Evolutionary conservation across 305 asterid species (phyloP), one percentile per base, ranked within the genome.

Genomic region (Fraxinus xanthoxyloides): DNA sequence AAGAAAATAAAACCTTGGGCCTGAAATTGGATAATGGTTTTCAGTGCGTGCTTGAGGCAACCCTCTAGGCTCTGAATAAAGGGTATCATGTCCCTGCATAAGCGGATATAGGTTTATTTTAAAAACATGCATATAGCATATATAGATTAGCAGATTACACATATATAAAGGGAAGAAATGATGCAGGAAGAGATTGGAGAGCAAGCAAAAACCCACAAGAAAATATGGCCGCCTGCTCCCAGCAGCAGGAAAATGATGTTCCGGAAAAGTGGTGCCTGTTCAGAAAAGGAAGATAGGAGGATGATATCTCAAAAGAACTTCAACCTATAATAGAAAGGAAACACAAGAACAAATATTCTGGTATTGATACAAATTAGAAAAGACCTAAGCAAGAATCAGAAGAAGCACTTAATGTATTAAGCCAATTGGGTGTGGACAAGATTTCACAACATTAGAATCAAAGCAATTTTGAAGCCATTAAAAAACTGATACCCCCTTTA

Each of bases 181-280:
- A 72, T 61, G 75, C 35, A 70, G 30, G 17, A 54, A n/a, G 63
- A 51, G 24, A 54, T 6, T 54, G 63, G 63, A 54, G 63, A 75
- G 54, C 21, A 76, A 23, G 34, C 70, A 36, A 59, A 61, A 82
- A 72, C 36, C 94, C 89, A 84, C 78, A 79, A 82, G 83, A 51
- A 91, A 85, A 82, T 85, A 84, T 67, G 91, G 85, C 13, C 91
- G 88, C 88, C 88, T 89, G 89, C 63, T 54, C 63, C 63, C 63
- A 54, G 63, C 26, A 59, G 72, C 23, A 8, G 85, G 85, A 63
- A 86, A 82, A 80, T 46, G 89, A 79, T 5, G 63, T 54, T 54
- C 63, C 3, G 63, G 63, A 54, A 5, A 54, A 54, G 63, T 54
- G 63, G 24, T n/a, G 10, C 90, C 94, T 92, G 88, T 63, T 75